A percentile compares a stretch with the other conserved stretches of the same genome.
Evolutionary conservation across 2,329 filamentous ascomycete genomes (phyloP).

Genomic region (Dactylellina leptospora): DNA sequence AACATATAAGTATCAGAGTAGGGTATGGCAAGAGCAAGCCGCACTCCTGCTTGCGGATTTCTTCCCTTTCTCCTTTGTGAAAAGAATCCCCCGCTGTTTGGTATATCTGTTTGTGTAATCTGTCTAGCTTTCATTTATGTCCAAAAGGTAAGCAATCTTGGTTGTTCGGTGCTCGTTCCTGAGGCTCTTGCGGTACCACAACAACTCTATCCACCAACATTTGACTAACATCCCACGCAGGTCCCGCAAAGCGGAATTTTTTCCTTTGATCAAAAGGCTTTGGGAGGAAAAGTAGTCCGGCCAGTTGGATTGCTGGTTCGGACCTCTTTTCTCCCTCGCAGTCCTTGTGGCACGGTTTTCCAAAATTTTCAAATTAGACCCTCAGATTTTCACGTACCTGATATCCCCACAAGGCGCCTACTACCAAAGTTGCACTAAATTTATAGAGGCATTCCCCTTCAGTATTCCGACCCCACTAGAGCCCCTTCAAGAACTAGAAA

Average conservation of each 20-base stretch:
- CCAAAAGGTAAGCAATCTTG: not conserved
- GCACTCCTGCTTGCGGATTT: no score
- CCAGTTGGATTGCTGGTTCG: conserved; percentile 5
- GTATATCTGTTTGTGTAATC: no score
- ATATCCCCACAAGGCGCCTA: no score
- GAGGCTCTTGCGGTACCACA: not conserved
- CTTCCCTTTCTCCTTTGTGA: no score
- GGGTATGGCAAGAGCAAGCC: no score
- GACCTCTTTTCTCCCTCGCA: conserved; percentile 1
- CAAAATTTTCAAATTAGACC: conserved; percentile 17
- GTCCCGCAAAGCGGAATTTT: no score
- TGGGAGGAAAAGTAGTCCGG: not conserved
- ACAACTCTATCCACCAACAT: not conserved
- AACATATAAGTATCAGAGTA: conserved; percentile 7
- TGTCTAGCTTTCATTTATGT: no score
- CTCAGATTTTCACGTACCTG: conserved; percentile 2
- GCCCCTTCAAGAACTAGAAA: not conserved
- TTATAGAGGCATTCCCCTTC: no score
- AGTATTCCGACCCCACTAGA: no score
- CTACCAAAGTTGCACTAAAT: no score
- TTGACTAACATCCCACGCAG: conserved; percentile 2
- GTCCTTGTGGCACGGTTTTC: conserved; percentile 9
- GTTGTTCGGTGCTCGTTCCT: no score
- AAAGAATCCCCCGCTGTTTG: no score
- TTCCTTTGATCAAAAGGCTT: not conserved